Evolutionary conservation across 305 asterid species (phyloP).

Genomic region (Fraxinus dipetala): DNA sequence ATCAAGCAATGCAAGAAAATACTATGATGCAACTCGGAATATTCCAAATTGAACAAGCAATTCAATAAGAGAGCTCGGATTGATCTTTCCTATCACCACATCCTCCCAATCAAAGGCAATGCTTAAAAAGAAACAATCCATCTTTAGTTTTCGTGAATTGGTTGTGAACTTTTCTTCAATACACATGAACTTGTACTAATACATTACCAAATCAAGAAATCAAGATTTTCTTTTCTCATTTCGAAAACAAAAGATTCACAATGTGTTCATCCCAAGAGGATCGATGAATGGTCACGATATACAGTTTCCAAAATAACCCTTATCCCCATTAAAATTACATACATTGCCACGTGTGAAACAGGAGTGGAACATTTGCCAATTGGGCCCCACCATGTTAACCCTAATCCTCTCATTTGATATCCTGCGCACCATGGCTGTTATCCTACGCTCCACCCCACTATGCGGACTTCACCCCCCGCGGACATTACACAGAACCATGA

Average conservation of each 20-base stretch:
- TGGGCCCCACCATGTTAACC: not conserved
- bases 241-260: not conserved
- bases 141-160: not conserved
- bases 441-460: not conserved
- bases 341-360: not conserved
- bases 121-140: not conserved
- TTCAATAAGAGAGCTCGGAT: not conserved
- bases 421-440: not conserved
- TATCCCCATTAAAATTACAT: not conserved
- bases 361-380: not conserved
- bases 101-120: not conserved
- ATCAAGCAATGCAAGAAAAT: not conserved
- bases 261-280: not conserved
- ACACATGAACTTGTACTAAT: not conserved
- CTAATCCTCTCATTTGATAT: not conserved
- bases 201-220: not conserved
- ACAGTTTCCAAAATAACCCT: not conserved
- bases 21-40: not conserved
- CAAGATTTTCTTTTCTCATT: not conserved
- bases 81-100: not conserved
- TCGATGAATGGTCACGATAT: not conserved
- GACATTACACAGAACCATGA: not conserved
- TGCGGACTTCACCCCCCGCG: not conserved
- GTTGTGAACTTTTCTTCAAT: not conserved
- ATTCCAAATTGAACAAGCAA: not conserved